Evolutionary conservation across 192 early-diverging fungal genomes (phyloP).

Genomic region (Backusella psychrophila): DNA sequence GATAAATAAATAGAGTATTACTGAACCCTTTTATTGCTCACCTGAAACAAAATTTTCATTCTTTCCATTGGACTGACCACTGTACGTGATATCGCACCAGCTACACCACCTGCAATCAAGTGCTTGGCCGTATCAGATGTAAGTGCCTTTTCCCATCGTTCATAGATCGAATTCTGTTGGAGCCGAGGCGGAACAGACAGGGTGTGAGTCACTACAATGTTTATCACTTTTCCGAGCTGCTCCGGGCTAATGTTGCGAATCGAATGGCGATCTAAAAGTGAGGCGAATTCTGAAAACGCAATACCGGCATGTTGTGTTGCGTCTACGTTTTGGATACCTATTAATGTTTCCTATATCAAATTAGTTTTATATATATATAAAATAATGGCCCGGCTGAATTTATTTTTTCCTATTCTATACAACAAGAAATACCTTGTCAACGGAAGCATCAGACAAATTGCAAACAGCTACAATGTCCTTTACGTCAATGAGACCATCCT

Average conservation of each 20-base stretch:
- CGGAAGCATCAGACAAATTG: constrained; percentile 33
- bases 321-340: constrained; percentile 11
- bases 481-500: constrained; percentile 48
- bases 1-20: background rate
- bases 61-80: constrained; percentile 80
- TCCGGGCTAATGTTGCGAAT: constrained; percentile 21
- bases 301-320: background rate
- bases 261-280: constrained; percentile 7
- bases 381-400: background rate
- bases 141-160: constrained; percentile 22
- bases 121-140: constrained; percentile 69
- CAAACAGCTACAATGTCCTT: constrained; percentile 41
- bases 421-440: constrained; percentile 26
- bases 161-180: background rate
- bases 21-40: constrained; percentile 22
- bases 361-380: background rate
- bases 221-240: constrained; percentile 17
- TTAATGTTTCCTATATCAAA: constrained; percentile 6
- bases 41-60: constrained; percentile 87
- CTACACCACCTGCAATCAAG: constrained; percentile 72
- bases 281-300: constrained; percentile 18
- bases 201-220: constrained; percentile 19
- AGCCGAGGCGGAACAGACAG: background rate
- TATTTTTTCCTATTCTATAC: background rate
- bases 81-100: constrained; percentile 76